Base-by-base conservation (phyloP, 2,329 filamentous ascomycete genomes). In the Ophiostoma tasmaniense region DNA sequence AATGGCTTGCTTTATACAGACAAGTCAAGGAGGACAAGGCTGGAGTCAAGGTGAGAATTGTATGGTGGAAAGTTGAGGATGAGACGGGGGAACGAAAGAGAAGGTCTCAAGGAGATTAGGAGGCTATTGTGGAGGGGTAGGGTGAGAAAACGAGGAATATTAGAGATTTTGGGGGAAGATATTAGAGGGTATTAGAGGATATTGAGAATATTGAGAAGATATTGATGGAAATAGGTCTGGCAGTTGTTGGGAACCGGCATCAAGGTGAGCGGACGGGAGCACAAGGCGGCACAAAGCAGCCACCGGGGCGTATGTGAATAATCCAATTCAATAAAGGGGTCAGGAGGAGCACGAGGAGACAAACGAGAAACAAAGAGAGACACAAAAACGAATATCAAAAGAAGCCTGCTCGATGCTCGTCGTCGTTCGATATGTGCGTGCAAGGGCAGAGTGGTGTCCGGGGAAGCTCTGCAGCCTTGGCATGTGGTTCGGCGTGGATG, bases 271-370 rank as follows among this genome's bases (percentile, higher is more conserved):
- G 17, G 13, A 66, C 13, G 30, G 64, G n/a, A 67, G 59, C 55
- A 67, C 68, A 64, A 45, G 22, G 68, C 33, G 33, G 66, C 59
- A 69, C 66, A 65, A 65, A 33, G 59, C 39, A 64, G 68, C 68
- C 68, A 66, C 65, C 68, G 68, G 68, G 68, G 65, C 55, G 64
- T 69, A 37, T 66, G 45, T 30, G 28, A 62, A n/a, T 22, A 35
- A 7, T 33, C 22, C 33, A 61, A 61, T 33, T 4, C 14, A 64
- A 59, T 25, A 35, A 52, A 50, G 45, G 39, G 13, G 42, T n/a
- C 42, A 45, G 42, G 42, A 45, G 17, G 17, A 45, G 42, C 42
- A 45, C 5, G 33, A 33, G 8, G 33, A 33, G 33, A 33, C 33
- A 33, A 33, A 33, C 33, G 33, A 33, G 33, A 33, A 33, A 33